These are phyloP conservation scores for Castanopsis chinensis DNA, from an alignment of 306 rosid genomes.

Conservation along the genomic window DNA sequence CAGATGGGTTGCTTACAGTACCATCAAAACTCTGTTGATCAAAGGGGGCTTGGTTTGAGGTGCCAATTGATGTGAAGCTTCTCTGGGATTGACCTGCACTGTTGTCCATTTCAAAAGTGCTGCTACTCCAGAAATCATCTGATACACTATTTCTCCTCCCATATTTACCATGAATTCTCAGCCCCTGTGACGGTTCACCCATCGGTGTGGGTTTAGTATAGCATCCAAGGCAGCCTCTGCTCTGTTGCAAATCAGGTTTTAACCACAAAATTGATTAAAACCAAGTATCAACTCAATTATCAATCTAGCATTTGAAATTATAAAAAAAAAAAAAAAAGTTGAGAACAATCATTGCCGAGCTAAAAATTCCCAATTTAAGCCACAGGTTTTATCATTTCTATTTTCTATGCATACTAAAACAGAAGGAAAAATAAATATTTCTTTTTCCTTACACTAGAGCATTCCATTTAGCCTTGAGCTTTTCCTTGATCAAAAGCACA, in stretches of 20 bases:
- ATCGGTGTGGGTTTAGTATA: slow-evolving; percentile 37
- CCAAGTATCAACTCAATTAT: slow-evolving; percentile 21
- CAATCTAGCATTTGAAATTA: background rate
- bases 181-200: slow-evolving; percentile 48
- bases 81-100: slow-evolving; percentile 49
- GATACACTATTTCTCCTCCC: slow-evolving; percentile 46
- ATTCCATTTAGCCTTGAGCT: slow-evolving; percentile 50
- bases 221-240: slow-evolving; percentile 89
- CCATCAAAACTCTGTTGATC: slow-evolving; percentile 46
- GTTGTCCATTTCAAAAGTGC: slow-evolving; percentile 59
- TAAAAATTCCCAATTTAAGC: background rate
- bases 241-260: slow-evolving; percentile 75
- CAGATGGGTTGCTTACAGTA: slow-evolving; percentile 50
- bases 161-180: slow-evolving; percentile 37
- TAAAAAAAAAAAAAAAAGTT: slow-evolving; percentile 3
- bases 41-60: slow-evolving; percentile 33
- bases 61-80: slow-evolving; percentile 42
- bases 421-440: background rate
- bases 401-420: background rate
- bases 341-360: background rate
- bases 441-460: slow-evolving; percentile 49
- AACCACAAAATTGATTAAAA: slow-evolving; percentile 52
- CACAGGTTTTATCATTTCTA: background rate
- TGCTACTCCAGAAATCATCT: slow-evolving; percentile 73
- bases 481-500: slow-evolving; percentile 48